Evolutionary conservation across 23 red algal species (phyloP), one percentile per base, ranked within the genome.

Genomic region (Pyropia yezoensis): DNA sequence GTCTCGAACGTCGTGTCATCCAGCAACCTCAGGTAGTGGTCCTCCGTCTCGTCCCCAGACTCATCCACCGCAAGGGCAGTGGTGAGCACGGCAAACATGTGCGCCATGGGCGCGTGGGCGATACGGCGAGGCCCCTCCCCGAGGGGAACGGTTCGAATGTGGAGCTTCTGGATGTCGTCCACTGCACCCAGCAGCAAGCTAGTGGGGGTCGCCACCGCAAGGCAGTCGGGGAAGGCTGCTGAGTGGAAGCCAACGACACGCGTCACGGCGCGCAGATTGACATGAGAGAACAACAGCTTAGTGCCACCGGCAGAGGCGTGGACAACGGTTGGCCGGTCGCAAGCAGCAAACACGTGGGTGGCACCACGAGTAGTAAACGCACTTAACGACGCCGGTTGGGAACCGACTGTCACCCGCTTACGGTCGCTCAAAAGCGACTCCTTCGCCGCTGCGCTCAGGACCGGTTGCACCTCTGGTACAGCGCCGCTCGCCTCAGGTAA

Each of bases 81-180:
- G 18, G 91, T 89, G 21, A 89, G 64, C 33, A 98, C 84, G 11
- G 58, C 78, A 77, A 98, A 83, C 62, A 59, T 59, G 47, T 73
- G 69, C 14, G 77, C 77, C 11, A 33, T 33, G 32, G 74, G 75
- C 50, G 91, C 63, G 34, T 88, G 94, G 28, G 80, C 82, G 60
- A 98, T 91, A 14, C 94, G 76, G 27, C 94, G 82, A 17, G 94
- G 94, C 18, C 91, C 86, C 61, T 98, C 85, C 50, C 64, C 66
- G 2, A 98, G 65, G 14, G 85, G 85, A 21, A 90, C 62, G 7
- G 79, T 74, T 6, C 85, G 80, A 71, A 98, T 89, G 56, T 98
- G 94, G 52, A 98, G 65, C 65, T 89, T 80, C 62, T 98, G 94
- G 56, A 98, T 91, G 25, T 91, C 82, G 69, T 98, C 94, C 20